phyloP scores from a whole-genome alignment of 768 basidiomycete genomes.

The Sarcodon sp. region DNA sequence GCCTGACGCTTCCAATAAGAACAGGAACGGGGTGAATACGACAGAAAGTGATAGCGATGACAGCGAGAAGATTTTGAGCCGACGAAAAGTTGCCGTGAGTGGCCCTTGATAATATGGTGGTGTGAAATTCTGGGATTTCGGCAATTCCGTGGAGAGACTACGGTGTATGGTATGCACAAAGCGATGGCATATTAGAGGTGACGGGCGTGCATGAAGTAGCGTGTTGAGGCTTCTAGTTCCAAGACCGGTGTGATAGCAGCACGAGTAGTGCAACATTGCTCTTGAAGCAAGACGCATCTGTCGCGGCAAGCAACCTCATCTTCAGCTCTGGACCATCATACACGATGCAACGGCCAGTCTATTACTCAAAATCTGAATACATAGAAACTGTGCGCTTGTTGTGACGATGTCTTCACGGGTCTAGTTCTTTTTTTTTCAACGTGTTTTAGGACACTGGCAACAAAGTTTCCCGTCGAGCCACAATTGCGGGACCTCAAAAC shows the following conservation, averaged over 20 bases:
- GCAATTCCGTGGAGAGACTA: no score
- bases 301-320: background rate
- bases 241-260: no score
- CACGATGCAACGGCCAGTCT: slow-evolving; percentile 59
- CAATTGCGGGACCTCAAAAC: slow-evolving; percentile 88
- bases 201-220: no score
- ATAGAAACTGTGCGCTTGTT: slow-evolving; percentile 61
- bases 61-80: slow-evolving; percentile 75
- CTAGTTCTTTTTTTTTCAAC: background rate
- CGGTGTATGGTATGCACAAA: no score
- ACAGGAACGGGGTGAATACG: slow-evolving; percentile 67
- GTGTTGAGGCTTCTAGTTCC: no score
- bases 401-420: background rate
- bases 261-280: no score
- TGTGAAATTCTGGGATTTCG: no score
- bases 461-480: slow-evolving; percentile 87
- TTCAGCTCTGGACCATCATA: background rate
- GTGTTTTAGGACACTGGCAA: slow-evolving; percentile 79
- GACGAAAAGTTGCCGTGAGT: slow-evolving; percentile 56
- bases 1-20: slow-evolving; percentile 59
- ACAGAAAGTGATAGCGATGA: slow-evolving; percentile 60
- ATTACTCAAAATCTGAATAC: slow-evolving; percentile 73
- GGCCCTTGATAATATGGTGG: slow-evolving; percentile 47
- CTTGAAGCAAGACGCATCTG: no score
- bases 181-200: no score